Evolutionary conservation across 1,139 yeast species (phyloP), one percentile per base, ranked within the genome.

Genomic region (Candida albicans): DNA sequence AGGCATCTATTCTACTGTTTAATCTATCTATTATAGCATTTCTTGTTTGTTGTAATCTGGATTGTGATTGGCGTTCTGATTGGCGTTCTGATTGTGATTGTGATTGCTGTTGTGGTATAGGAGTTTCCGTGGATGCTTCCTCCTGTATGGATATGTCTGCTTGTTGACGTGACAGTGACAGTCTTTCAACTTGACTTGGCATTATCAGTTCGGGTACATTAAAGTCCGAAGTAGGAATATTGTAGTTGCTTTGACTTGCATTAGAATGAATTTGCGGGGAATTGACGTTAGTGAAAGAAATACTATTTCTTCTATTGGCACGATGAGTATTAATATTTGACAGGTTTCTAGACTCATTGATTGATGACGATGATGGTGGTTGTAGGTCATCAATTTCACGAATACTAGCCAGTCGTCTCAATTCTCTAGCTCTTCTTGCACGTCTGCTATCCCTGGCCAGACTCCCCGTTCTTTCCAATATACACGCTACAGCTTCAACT

Each of bases 381-480:
- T 27, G 29, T 7, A n/a, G 8, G n/a, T 27, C 7, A 4, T 12
- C 13, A 5, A 18, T 18, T 18, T 18, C 22, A 18, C 22, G 32
- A n/a, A 29, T 29, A 8, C 32, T 29, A n/a, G 13, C 32, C 32
- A 29, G 25, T n/a, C 33, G 36, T 26, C 47, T 35, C 30, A 42
- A 33, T 15, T 46, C 44, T 29, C 37, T 22, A 6, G 39, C 41
- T 35, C 46, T 35, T 36, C 40, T 28, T 7, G 42, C 41, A 27
- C 52, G 28, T 33, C 50, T 37, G 15, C 47, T 44, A 15, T 33
- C 37, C 33, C 42, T 38, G 2, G 50, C 44, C 27, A 28, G 39
- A 37, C 49, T 45, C 18, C 47, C 49, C 3, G 50, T 43, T 31
- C 50, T 29, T 35, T 49, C 51, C 31, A 49, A 45, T n/a, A 45